Base-by-base conservation (phyloP, 306 rosid species). In the Glycine latifolia region DNA sequence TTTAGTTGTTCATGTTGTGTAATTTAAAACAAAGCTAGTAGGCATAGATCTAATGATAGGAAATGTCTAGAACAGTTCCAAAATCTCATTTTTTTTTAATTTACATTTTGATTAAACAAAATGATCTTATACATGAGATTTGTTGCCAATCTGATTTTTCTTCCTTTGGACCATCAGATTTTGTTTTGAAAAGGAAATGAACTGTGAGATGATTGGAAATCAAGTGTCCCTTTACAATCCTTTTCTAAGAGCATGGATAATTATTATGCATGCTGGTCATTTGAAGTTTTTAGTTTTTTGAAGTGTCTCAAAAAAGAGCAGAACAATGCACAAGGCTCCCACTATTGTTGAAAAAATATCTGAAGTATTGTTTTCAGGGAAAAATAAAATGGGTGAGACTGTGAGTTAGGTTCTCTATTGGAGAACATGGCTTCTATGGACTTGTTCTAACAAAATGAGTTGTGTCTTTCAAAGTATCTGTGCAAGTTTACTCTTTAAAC, bases 61-160 rank as follows among this genome's bases (percentile, higher is more conserved):
- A 46, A 43, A 12, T 52, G 67, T 63, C 83, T 41, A 35, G 41
- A 68, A 26, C 26, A n/a, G 78, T 52, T 85, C 70, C 81, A 39
- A 62, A 67, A 69, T 72, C 44, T 11, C 15, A 43, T 77, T 5
- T 8, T 12, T 5, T 35, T n/a, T 43, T 3, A 46, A 69, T 20
- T 78, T 67, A 13, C 58, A 39, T 12, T 66, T 67, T 39, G 67
- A 47, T 81, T 4, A 44, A 66, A 74, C 67, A 15, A 33, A 68
- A 44, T 39, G 55, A 50, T 47, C 44, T 46, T 70, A 14, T 20
- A 41, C 41, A 7, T 47, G 65, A 75, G 65, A 75, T 48, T 50
- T 58, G 48, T 71, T 35, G 46, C 71, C 80, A 43, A 43, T 47
- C 41, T 69, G 41, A 13, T 14, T 55, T 60, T 49, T 49, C 58